Conservation (phyloP, 2,329 filamentous ascomycete genomes). For the Orbilia brochopaga region DNA sequence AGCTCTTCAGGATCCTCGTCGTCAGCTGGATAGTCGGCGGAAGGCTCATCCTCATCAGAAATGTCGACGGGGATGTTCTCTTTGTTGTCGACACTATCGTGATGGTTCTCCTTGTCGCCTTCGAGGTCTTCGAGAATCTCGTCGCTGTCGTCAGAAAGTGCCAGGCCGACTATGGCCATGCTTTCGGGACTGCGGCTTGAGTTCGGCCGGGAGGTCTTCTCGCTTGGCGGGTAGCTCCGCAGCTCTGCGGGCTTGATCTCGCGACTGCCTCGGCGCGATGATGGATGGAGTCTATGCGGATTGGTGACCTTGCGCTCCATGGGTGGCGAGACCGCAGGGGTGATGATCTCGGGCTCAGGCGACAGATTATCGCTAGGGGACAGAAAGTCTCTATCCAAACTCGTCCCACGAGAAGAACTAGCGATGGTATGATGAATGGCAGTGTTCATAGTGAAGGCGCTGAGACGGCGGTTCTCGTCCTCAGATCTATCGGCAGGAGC, state of each 20-base stretch:
- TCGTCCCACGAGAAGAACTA: slow-evolving; percentile 34
- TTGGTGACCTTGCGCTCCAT: slow-evolving; percentile 30
- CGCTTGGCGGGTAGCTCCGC: slow-evolving; percentile 13
- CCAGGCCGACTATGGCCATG: slow-evolving; percentile 34
- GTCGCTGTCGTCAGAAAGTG: slow-evolving; percentile 25
- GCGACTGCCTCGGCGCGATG: slow-evolving; percentile 26
- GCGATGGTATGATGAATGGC: slow-evolving; percentile 40
- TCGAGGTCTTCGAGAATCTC: slow-evolving; percentile 11
- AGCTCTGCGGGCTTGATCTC: slow-evolving; percentile 38
- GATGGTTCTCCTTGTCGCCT: slow-evolving; percentile 41
- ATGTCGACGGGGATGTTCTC: slow-evolving; percentile 41
- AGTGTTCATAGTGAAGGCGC: slow-evolving; percentile 40
- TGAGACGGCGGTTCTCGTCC: slow-evolving; percentile 32
- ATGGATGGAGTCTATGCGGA: slow-evolving; percentile 28
- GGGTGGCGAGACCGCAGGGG: slow-evolving; percentile 7
- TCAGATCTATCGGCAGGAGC: slow-evolving; percentile 14
- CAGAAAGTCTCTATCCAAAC: slow-evolving; percentile 23
- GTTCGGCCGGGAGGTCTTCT: slow-evolving; percentile 38
- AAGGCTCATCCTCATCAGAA: slow-evolving; percentile 28
- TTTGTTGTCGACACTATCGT: slow-evolving; percentile 39
- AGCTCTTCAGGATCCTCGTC: slow-evolving; percentile 36
- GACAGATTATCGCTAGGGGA: slow-evolving; percentile 16
- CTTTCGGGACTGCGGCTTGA: slow-evolving; percentile 14
- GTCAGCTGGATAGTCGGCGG: slow-evolving; percentile 9
- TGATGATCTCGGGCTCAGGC: slow-evolving; percentile 13